Base-by-base conservation (phyloP, 2,329 filamentous ascomycete species). In the Onygenales sp. region DNA sequence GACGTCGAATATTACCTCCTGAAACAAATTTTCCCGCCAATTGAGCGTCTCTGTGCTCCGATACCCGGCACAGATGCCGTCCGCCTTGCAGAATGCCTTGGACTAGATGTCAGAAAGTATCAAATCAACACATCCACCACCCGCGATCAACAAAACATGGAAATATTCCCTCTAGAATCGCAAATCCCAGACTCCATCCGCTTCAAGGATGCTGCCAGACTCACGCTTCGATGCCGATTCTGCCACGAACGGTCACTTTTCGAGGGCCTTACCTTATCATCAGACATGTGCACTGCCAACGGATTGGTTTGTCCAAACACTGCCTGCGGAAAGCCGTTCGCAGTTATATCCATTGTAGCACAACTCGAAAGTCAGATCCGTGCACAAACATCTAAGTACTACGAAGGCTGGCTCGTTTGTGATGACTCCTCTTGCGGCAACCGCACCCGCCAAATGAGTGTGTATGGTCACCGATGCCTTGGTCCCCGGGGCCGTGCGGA, bases 1-100 rank as follows among this genome's bases (percentile, higher is more conserved):
- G 93, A 98, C 65, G 81, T 96, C n/a, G 93, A 98, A 66, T 97
- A 91, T 81, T 98, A 98, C 69, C 82, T 98, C 40, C 86, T 89
- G 75, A 98, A 98, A 76, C 93, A 98, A 70, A 96, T 98, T 55
- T 89, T 98, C 72, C 93, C 93, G 9, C 93, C 93, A 0, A 93
- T 98, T 31, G 93, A 98, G 74, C 88, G 93, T 78, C 84, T 98
- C 21, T 98, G 93, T 67, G 93, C 92, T 56, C 95, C 95, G 56
- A 96, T 98, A 63, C 82, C 83, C 11, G 93, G 93, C 55, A 98
- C 93, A 1, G 94, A 95, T 58, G 87, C 92, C 6, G 83, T 88
- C 1, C 85, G 91, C 59, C 80, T 98, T 8, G 93, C 93, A 2
- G 91, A 96, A 67, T 95, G 93, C 67, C 82, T 98, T 11, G 93